Conservation (phyloP, 2,329 filamentous ascomycete species). For the Fusarium multiceps region DNA sequence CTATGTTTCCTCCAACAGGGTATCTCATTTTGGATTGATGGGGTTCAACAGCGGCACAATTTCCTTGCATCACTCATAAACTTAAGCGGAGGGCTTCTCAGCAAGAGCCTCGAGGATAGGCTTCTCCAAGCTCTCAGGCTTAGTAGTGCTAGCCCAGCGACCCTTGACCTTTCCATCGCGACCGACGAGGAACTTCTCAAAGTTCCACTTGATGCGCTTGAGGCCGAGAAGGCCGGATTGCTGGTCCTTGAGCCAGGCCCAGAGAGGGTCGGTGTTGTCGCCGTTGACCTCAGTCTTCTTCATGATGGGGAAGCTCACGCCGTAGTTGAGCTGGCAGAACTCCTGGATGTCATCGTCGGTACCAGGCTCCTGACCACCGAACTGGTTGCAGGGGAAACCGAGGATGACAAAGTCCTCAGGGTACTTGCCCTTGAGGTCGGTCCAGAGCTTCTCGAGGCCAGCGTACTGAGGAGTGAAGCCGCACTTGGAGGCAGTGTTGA, state of each 20-base stretch:
- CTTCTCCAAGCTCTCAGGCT: conserved; percentile 83
- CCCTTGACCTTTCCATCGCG: conserved; percentile 86
- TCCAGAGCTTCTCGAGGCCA: conserved; percentile 91
- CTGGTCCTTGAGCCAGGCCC: conserved; percentile 77
- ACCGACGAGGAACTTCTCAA: conserved; percentile 96
- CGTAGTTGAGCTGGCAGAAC: conserved; percentile 92
- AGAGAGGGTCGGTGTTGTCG: conserved; percentile 80
- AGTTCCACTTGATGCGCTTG: conserved; percentile 98
- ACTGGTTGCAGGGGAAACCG: conserved; percentile 99
- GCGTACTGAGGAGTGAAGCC: conserved; percentile 97
- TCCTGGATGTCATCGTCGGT: conserved; percentile 81
- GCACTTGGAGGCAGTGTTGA: conserved; percentile 99
- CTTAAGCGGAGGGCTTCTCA: conserved; percentile 28
- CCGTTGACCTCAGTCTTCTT: conserved; percentile 97
- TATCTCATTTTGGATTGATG: conserved; percentile 37
- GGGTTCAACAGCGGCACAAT: neutral
- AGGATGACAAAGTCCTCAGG: conserved; percentile 84
- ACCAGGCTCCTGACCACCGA: conserved; percentile 89
- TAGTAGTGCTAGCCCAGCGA: conserved; percentile 88
- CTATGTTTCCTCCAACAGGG: conserved; percentile 20
- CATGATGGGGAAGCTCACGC: conserved; percentile 90
- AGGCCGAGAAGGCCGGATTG: conserved; percentile 87
- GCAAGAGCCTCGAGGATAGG: conserved; percentile 78
- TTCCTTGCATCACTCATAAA: neutral
- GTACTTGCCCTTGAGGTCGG: conserved; percentile 75